Conservation (phyloP, 164 flowering plant species). For the Kalanchoe fedtschenkoi region DNA sequence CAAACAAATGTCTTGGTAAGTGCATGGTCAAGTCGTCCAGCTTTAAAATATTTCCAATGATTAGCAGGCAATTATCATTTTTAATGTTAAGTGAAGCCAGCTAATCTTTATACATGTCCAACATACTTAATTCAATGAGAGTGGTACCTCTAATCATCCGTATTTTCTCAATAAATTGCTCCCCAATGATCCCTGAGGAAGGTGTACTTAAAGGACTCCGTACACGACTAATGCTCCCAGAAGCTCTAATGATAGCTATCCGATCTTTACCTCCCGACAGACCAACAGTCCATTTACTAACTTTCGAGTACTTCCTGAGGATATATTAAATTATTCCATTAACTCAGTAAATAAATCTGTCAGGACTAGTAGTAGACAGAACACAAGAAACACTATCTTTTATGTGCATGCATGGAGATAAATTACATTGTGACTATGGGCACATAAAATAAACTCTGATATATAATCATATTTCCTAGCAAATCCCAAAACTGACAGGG, state of each 20-base stretch:
- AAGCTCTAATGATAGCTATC: conserved; percentile 85
- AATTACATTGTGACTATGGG: background rate
- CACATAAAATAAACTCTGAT: background rate
- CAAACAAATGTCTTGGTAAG: too few relatives aligned
- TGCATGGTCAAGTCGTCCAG: too few relatives aligned
- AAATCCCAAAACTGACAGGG: background rate
- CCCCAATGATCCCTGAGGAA: conserved; percentile 57
- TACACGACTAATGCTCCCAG: conserved; percentile 83
- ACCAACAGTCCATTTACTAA: conserved; percentile 80
- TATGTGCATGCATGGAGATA: background rate
- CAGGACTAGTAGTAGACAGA: background rate
- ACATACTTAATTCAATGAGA: background rate
- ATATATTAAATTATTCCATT: conserved; percentile 5
- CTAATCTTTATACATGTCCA: background rate
- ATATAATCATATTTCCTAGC: background rate
- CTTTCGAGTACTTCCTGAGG: conserved; percentile 70
- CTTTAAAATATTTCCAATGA: background rate
- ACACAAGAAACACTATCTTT: background rate
- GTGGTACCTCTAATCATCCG: conserved; percentile 43
- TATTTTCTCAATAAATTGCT: conserved; percentile 65
- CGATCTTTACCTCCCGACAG: conserved; percentile 13
- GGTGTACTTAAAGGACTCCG: conserved; percentile 49
- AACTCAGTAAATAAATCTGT: background rate
- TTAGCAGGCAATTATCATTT: background rate
- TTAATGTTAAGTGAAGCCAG: background rate